Evolutionary conservation across 2,329 filamentous ascomycete genomes (phyloP).

Genomic region (Fusarium sororula): DNA sequence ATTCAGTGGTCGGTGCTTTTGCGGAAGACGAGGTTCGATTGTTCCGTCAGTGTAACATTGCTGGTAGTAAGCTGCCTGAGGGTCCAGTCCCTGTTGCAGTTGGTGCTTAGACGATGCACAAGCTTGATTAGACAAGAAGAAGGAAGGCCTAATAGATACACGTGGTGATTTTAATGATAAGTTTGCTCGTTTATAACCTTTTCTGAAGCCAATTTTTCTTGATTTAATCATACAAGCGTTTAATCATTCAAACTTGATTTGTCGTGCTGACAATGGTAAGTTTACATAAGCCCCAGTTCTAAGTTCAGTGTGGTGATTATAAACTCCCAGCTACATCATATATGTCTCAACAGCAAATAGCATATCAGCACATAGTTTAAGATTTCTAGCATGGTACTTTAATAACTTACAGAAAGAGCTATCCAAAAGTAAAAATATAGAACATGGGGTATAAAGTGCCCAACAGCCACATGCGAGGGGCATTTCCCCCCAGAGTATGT

Average conservation of each 20-base stretch:
- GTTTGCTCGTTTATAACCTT: neutral
- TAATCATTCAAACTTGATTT: neutral
- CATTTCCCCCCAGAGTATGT: too few relatives aligned
- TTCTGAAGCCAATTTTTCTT: neutral
- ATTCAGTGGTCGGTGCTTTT: conserved; percentile 80
- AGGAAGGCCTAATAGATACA: neutral
- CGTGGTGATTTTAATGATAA: neutral
- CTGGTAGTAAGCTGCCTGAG: conserved; percentile 66
- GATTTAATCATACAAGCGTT: neutral
- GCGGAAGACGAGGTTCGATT: conserved; percentile 76
- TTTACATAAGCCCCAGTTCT: neutral
- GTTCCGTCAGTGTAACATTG: conserved; percentile 83
- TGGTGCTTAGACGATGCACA: neutral
- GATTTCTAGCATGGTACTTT: neutral
- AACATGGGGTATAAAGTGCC: neutral
- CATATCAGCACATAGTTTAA: neutral
- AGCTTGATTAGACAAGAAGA: neutral
- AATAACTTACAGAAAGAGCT: neutral
- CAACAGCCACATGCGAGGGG: neutral
- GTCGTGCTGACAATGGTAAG: neutral
- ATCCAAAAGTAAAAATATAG: neutral
- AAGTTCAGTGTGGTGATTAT: neutral
- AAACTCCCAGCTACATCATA: neutral
- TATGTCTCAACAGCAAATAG: neutral
- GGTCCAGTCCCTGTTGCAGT: conserved; percentile 50